These are phyloP conservation scores for Bipolaris victoriae DNA, from an alignment of 2,329 filamentous ascomycete species.

Conservation along the genomic window DNA sequence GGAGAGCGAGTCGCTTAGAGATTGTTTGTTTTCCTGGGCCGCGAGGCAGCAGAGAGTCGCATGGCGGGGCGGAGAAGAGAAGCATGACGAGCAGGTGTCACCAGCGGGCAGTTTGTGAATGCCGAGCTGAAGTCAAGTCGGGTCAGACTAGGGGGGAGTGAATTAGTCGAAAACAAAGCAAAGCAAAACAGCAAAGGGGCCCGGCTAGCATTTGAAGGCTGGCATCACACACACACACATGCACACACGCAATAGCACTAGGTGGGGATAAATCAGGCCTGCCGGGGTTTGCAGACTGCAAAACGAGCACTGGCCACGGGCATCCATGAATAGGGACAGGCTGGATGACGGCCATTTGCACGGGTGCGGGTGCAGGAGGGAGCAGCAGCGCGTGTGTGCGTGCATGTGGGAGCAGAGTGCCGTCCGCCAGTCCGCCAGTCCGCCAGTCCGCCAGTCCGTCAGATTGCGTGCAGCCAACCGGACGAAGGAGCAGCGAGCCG, in stretches of 20 bases:
- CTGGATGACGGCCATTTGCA: not conserved
- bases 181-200: constrained; percentile 14
- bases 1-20: constrained; percentile 20
- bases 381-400: not conserved
- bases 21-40: constrained; percentile 20
- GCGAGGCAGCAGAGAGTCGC: constrained; percentile 18
- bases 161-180: constrained; percentile 7
- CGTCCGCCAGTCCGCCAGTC: too few species aligned
- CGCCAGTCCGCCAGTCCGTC: not conserved
- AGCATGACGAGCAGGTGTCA: constrained; percentile 33
- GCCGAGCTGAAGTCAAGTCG: constrained; percentile 9
- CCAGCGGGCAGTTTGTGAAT: constrained; percentile 5
- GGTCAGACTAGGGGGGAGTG: not conserved
- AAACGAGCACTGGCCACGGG: constrained; percentile 16
- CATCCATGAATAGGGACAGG: constrained; percentile 8
- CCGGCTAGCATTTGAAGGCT: constrained; percentile 18
- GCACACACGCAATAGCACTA: not conserved
- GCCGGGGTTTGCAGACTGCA: constrained; percentile 27
- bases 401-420: not conserved
- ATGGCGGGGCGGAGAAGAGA: constrained; percentile 32
- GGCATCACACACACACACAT: not conserved
- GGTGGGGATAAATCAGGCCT: constrained; percentile 17
- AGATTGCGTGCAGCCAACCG: constrained; percentile 19
- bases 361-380: not conserved
- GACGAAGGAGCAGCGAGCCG: constrained; percentile 7